Evolutionary conservation across 2,329 filamentous ascomycete genomes (phyloP).

Genomic region (Aquanectria penicillioides): DNA sequence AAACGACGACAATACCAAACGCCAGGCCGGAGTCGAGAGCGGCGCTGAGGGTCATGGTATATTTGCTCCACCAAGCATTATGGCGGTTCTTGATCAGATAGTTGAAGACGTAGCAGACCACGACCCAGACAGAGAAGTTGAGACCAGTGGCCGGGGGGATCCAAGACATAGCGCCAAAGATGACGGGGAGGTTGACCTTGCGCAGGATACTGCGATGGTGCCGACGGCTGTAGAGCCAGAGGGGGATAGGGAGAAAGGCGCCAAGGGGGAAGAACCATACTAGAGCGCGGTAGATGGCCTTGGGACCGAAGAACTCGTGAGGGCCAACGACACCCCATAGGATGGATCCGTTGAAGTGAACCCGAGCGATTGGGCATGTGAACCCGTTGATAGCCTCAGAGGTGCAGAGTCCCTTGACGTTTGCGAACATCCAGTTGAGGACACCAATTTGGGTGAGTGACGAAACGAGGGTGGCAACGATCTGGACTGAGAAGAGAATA

Average conservation of each 20-base stretch:
- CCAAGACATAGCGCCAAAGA: constrained; percentile 86
- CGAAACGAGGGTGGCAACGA: constrained; percentile 79
- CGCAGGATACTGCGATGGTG: constrained; percentile 71
- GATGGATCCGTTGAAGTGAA: constrained; percentile 91
- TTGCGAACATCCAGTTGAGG: constrained; percentile 88
- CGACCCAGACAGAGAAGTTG: constrained; percentile 88
- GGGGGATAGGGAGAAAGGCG: constrained; percentile 75
- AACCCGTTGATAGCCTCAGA: constrained; percentile 85
- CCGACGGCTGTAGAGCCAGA: constrained; percentile 76
- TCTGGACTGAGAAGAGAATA: constrained; percentile 82
- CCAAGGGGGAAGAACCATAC: constrained; percentile 87
- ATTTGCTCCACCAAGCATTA: constrained; percentile 87
- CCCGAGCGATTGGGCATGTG: constrained; percentile 85
- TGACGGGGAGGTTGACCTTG: constrained; percentile 83
- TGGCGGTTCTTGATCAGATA: constrained; percentile 75
- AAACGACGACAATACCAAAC: constrained; percentile 83
- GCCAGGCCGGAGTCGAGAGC: constrained; percentile 85
- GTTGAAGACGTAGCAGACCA: constrained; percentile 89
- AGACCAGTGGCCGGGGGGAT: constrained; percentile 88
- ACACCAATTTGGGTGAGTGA: constrained; percentile 85
- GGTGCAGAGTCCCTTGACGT: constrained; percentile 82
- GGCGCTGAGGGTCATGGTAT: constrained; percentile 88
- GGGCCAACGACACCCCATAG: constrained; percentile 91
- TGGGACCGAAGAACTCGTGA: constrained; percentile 80
- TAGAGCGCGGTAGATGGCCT: constrained; percentile 78